Conservation (phyloP, 495 filamentous ascomycete species). For the Trichoderma gamsii region DNA sequence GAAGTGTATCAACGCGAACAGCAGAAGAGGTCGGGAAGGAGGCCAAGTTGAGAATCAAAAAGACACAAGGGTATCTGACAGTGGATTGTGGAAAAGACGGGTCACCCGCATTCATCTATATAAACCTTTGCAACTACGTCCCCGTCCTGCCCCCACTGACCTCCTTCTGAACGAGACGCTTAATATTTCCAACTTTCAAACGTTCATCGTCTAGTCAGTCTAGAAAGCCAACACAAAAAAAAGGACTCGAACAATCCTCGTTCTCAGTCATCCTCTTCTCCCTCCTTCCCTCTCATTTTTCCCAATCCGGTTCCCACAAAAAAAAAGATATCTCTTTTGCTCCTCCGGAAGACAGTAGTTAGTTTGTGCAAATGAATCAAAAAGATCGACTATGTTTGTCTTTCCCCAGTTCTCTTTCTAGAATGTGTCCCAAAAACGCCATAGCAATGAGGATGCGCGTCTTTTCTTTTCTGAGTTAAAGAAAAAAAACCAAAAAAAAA, state of each 20-base stretch:
- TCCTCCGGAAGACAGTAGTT: background rate
- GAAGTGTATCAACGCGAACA: background rate
- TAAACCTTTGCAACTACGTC: slow-evolving; percentile 6
- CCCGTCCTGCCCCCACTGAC: background rate
- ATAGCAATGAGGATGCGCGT: slow-evolving; percentile 11
- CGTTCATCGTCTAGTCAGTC: background rate
- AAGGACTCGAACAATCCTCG: background rate
- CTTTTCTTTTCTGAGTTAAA: slow-evolving; percentile 12
- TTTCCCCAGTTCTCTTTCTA: slow-evolving; percentile 8
- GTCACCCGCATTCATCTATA: slow-evolving; percentile 13
- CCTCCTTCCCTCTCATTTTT: background rate
- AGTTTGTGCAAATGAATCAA: slow-evolving; percentile 9
- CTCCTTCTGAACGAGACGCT: background rate
- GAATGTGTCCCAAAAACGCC: slow-evolving; percentile 13
- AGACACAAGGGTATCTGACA: slow-evolving; percentile 14
- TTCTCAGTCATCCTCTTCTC: background rate
- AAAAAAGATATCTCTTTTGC: background rate
- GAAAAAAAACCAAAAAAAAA: slow-evolving; percentile 1
- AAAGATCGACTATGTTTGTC: slow-evolving; percentile 7
- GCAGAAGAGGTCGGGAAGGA: background rate
- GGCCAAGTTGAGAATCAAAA: background rate
- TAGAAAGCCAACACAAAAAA: background rate
- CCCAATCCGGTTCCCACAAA: background rate
- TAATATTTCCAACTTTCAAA: background rate
- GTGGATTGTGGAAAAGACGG: slow-evolving; percentile 12